These are phyloP conservation scores for Aphanomyces euteiches DNA, from an alignment of 352 stramenopile genomes.

Conservation along the genomic window DNA sequence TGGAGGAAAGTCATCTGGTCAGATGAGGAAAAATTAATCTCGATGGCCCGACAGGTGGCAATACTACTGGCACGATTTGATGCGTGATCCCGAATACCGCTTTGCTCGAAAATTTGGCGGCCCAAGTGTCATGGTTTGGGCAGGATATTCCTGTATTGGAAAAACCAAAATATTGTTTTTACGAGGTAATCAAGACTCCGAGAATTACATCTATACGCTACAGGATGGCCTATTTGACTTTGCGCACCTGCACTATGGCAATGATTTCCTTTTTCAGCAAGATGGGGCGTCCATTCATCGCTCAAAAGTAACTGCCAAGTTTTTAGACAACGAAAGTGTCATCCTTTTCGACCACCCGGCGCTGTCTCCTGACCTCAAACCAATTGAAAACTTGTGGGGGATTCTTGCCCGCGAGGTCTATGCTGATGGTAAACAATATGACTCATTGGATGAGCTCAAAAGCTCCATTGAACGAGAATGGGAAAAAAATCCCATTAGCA, in stretches of 20 bases:
- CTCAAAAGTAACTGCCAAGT: conserved; percentile 1
- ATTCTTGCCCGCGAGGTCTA: background rate
- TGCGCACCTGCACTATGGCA: conserved; percentile 12
- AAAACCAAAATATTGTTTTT: conserved; percentile 33
- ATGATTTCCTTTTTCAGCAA: conserved; percentile 34
- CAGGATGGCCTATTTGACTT: conserved; percentile 30
- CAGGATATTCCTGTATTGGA: conserved; percentile 18
- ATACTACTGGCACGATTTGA: conserved; percentile 37
- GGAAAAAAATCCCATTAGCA: background rate
- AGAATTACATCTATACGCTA: conserved; percentile 32
- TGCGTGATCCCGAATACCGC: background rate
- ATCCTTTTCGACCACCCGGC: background rate
- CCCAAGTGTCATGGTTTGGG: conserved; percentile 34
- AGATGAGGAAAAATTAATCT: conserved; percentile 44
- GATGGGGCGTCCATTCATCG: conserved; percentile 33
- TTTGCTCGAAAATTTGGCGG: conserved; percentile 5
- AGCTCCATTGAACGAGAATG: background rate
- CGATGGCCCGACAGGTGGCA: conserved; percentile 40
- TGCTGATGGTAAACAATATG: background rate
- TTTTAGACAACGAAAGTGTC: background rate
- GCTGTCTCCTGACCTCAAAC: conserved; percentile 2
- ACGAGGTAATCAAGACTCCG: conserved; percentile 27
- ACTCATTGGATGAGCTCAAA: background rate
- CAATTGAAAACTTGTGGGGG: conserved; percentile 7
- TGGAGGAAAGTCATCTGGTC: conserved; percentile 37